Evolutionary conservation across 495 filamentous ascomycete genomes (phyloP).

Genomic region (Poronia punctata): DNA sequence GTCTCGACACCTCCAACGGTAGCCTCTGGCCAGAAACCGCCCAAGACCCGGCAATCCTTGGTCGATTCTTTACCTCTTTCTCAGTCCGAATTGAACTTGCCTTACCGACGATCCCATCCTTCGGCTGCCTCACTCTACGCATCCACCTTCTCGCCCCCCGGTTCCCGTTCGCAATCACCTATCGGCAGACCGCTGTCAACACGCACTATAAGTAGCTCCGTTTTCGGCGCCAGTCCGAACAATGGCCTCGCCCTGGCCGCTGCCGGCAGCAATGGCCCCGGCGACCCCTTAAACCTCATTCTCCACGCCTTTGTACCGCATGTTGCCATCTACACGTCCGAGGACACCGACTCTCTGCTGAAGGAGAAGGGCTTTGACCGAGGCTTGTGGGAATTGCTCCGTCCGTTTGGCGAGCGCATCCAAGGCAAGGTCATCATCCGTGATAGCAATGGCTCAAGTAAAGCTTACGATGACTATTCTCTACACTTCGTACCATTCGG

Average conservation of each 20-base stretch:
- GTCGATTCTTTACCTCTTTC: constrained; percentile 26
- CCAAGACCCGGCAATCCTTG: constrained; percentile 28
- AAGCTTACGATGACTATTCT: constrained; percentile 81
- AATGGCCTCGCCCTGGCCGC: constrained; percentile 40
- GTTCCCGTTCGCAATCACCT: constrained; percentile 53
- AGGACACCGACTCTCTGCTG: constrained; percentile 74
- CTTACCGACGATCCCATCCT: constrained; percentile 45
- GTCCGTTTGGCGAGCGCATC: constrained; percentile 87
- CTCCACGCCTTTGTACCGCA: constrained; percentile 80
- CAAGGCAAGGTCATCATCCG: constrained; percentile 83
- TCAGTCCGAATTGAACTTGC: constrained; percentile 39
- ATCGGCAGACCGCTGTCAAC: constrained; percentile 52
- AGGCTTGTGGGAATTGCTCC: constrained; percentile 75
- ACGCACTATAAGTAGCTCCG: constrained; percentile 36
- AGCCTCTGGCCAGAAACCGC: constrained; percentile 30
- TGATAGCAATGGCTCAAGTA: constrained; percentile 78
- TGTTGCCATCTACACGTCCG: constrained; percentile 73
- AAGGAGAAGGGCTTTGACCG: constrained; percentile 76
- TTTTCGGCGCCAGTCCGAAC: constrained; percentile 36
- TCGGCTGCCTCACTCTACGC: constrained; percentile 55
- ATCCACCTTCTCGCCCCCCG: constrained; percentile 46
- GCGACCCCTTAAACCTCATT: constrained; percentile 66
- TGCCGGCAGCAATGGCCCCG: constrained; percentile 42
- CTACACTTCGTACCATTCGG: constrained; percentile 70
- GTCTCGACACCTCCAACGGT: constrained; percentile 37